Conservation (phyloP, 78 protist genomes). For the Neovahlkampfia damariscottae region DNA sequence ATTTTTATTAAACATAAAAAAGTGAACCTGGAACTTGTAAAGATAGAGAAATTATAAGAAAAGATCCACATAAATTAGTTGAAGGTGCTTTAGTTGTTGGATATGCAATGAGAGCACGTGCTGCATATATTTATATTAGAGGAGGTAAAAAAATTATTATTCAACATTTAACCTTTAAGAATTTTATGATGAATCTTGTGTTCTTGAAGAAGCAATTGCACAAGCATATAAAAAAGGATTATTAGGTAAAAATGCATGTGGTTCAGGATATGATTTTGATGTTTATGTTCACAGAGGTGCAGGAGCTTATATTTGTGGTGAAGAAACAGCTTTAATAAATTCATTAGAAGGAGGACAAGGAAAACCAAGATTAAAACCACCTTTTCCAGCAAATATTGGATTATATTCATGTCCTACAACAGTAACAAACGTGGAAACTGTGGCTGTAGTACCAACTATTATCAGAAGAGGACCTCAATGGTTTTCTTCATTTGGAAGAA, state of each 20-base stretch:
- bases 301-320: slow-evolving; percentile 99
- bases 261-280: slow-evolving; percentile 84
- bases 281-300: slow-evolving; percentile 86
- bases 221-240: slow-evolving; percentile 89
- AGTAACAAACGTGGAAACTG: slow-evolving; percentile 98
- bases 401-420: slow-evolving; percentile 97
- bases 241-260: slow-evolving; percentile 90
- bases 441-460: slow-evolving; percentile 94
- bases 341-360: slow-evolving; percentile 92
- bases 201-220: slow-evolving; percentile 70
- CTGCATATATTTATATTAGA: slow-evolving; percentile 96
- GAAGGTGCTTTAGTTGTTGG: slow-evolving; percentile 94
- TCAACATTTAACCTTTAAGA: slow-evolving; percentile 55
- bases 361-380: slow-evolving; percentile 96
- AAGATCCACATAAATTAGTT: slow-evolving; percentile 96
- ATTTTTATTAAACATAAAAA: too few relatives aligned
- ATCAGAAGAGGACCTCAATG: slow-evolving; percentile 66
- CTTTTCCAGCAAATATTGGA: slow-evolving; percentile 97
- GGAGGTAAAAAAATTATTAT: too few relatives aligned
- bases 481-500: slow-evolving; percentile 88
- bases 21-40: slow-evolving; percentile 99
- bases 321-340: slow-evolving; percentile 96
- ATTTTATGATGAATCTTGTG: slow-evolving; percentile 53
- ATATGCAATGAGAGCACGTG: slow-evolving; percentile 91
- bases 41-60: slow-evolving; percentile 97